phyloP scores from a whole-genome alignment of 495 filamentous ascomycete species.

The Penicillium fimorum region DNA sequence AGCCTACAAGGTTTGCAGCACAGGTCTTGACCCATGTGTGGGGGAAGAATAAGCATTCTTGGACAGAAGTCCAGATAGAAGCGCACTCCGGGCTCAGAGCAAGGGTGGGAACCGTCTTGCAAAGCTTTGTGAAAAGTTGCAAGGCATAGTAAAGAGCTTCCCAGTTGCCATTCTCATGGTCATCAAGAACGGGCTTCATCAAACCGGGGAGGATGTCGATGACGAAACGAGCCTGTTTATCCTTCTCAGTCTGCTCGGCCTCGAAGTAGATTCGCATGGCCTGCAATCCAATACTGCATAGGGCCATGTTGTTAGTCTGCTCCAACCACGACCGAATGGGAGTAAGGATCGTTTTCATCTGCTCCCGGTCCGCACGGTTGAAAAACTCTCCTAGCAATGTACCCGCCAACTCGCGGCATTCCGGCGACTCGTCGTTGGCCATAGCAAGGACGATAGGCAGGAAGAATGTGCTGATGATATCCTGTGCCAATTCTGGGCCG shows the following conservation, averaged over 20 bases:
- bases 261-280: conserved; percentile 83
- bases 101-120: conserved; percentile 59
- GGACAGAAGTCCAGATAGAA: conserved; percentile 64
- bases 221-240: conserved; percentile 57
- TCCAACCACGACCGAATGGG: conserved; percentile 75
- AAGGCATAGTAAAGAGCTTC: conserved; percentile 78
- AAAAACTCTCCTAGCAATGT: conserved; percentile 77
- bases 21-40: conserved; percentile 75
- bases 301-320: conserved; percentile 64
- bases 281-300: conserved; percentile 72
- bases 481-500: conserved; percentile 73
- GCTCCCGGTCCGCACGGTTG: conserved; percentile 72
- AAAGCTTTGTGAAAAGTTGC: conserved; percentile 64
- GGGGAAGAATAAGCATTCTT: conserved; percentile 66
- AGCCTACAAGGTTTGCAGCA: conserved; percentile 69
- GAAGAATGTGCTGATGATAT: conserved; percentile 79
- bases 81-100: conserved; percentile 56
- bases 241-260: conserved; percentile 56
- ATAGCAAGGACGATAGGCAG: conserved; percentile 80
- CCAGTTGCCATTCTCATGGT: conserved; percentile 58
- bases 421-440: conserved; percentile 80
- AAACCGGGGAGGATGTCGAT: conserved; percentile 44
- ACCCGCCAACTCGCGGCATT: conserved; percentile 82
- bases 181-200: conserved; percentile 49
- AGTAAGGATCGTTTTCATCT: conserved; percentile 61